Percentiles rank a stretch among this genome's conserved stretches.
Conservation (phyloP, 495 filamentous ascomycete genomes). For the Trichoderma gamsii region DNA sequence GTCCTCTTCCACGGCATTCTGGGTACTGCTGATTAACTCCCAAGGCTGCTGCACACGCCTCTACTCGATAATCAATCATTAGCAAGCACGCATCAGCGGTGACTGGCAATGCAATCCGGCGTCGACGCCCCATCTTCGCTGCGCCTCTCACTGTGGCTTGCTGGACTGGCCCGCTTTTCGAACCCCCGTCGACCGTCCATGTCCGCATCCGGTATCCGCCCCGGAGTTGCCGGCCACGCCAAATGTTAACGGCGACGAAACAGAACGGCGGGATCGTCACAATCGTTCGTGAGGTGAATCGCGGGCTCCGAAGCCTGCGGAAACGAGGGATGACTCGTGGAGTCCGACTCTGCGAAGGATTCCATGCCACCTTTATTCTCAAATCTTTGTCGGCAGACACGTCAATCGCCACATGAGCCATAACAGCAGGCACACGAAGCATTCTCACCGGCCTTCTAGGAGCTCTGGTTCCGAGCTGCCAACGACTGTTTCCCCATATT, state of each 20-base stretch:
- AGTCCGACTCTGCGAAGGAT: neutral
- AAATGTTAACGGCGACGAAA: conserved; percentile 5
- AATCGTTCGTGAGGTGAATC: neutral
- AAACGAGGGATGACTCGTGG: neutral
- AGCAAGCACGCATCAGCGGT: conserved; percentile 9
- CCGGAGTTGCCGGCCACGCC: conserved; percentile 9
- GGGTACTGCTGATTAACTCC: neutral
- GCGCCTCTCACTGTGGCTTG: conserved; percentile 11
- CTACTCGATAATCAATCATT: neutral
- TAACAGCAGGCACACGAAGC: neutral
- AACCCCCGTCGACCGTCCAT: conserved; percentile 12
- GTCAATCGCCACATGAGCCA: neutral
- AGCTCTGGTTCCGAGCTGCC: neutral
- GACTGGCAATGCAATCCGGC: neutral
- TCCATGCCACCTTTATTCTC: neutral
- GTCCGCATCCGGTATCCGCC: conserved; percentile 12
- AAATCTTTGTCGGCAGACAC: neutral
- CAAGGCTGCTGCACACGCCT: neutral
- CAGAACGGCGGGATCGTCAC: conserved; percentile 6
- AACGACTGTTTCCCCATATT: neutral
- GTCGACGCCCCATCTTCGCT: conserved; percentile 12
- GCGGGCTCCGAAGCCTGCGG: neutral
- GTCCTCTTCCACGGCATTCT: neutral
- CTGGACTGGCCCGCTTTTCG: neutral
- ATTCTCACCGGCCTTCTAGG: no score